phyloP scores from a whole-genome alignment of 257 asterid genomes.

The Euphrasia confusa region DNA sequence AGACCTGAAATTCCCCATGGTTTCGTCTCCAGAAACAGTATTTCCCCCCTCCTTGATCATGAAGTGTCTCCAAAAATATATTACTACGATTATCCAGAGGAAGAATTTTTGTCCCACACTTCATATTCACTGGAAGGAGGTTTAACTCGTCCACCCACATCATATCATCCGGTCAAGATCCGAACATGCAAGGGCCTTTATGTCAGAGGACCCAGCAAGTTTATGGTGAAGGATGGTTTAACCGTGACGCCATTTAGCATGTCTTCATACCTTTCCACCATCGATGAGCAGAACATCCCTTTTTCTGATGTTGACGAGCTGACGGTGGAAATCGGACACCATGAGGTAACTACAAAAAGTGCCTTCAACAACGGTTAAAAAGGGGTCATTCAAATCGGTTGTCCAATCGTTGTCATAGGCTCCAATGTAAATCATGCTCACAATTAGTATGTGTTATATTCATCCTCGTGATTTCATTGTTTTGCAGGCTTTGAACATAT shows the following conservation, averaged over 20 bases:
- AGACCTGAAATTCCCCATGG: neutral
- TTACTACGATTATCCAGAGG: neutral
- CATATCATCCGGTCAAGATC: too few species aligned
- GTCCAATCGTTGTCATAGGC: neutral
- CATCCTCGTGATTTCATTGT: neutral
- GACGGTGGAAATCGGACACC: neutral
- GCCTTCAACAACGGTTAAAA: too few species aligned
- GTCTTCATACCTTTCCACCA: neutral
- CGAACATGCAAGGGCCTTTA: neutral
- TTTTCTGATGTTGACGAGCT: neutral
- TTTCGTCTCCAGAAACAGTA: neutral
- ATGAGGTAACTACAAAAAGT: neutral
- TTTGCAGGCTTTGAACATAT: neutral
- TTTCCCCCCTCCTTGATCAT: neutral
- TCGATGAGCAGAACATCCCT: neutral
- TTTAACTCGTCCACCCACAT: too few species aligned
- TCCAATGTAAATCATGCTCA: too few species aligned
- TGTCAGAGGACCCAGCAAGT: neutral
- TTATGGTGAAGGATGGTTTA: conserved; percentile 7
- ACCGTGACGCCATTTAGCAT: neutral
- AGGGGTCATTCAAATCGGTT: too few species aligned
- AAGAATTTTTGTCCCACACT: neutral
- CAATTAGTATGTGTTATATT: neutral
- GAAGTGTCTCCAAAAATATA: neutral
- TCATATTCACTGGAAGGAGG: neutral